Evolutionary conservation across 2,329 filamentous ascomycete species (phyloP), one percentile per base, ranked within the genome.

Genomic region (Colletotrichum kahawae): DNA sequence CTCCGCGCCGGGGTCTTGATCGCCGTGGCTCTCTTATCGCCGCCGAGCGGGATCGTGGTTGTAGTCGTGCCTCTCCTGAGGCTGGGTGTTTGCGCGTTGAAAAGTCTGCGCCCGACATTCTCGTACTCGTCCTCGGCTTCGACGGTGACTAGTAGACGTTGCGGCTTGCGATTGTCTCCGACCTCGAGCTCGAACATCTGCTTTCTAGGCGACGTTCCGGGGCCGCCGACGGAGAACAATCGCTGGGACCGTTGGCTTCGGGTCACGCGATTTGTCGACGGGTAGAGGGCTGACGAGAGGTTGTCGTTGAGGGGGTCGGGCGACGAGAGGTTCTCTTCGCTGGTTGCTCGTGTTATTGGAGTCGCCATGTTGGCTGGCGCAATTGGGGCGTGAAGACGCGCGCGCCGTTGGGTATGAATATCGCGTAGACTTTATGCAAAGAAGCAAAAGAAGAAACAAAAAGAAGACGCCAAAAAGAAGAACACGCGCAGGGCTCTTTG

Each of bases 181-280:
- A 90, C 88, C 77, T 91, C 88, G 38, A 91, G 86, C 80, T 90
- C 87, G 76, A 91, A 91, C 59, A 85, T 90, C 79, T 88, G 89
- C 82, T 90, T 91, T 64, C 89, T 84, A 51, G 90, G 90, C 56
- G 90, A 91, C 18, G 79, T 80, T 21, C 77, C 77, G 33, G 54
- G 60, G 29, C 76, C 75, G 48, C 77, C 79, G 71, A 86, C 79
- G 36, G 86, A 82, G 27, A 83, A 75, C 76, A 87, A 84, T 33
- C 83, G 81, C 74, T 82, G 81, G 14, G 86, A 83, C 21, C 83
- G 82, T 60, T 86, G 85, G 78, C 86, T 89, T 54, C 85, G 86
- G 21, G 88, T 87, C 72, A 83, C 79, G 65, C 76, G 76, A 64
- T 68, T 71, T 38, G 84, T 82, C 16, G 85, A 85, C 67, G 82